These are phyloP conservation scores for Phytophthora palmivora DNA, from an alignment of 352 stramenopile species.

Conservation along the genomic window DNA sequence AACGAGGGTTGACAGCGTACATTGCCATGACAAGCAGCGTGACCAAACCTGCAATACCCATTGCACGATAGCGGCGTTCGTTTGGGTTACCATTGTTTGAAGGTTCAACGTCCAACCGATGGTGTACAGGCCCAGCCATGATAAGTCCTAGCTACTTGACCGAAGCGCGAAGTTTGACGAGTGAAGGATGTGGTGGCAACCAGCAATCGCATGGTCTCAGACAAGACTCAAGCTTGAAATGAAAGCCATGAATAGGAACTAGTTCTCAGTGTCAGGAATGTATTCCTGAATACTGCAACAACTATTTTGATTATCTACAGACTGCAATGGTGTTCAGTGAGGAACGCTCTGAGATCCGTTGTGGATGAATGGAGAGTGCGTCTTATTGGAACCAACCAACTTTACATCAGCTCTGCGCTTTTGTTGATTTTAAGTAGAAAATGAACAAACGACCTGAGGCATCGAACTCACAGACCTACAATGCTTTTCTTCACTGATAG, in stretches of 20 bases:
- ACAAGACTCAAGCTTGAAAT: slow-evolving; percentile 2
- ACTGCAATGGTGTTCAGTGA: not conserved
- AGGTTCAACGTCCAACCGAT: slow-evolving; percentile 26
- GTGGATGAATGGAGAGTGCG: not conserved
- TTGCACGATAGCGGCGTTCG: slow-evolving; percentile 19
- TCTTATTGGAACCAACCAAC: no score
- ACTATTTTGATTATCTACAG: slow-evolving; percentile 6
- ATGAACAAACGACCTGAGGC: no score
- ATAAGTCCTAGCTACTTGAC: slow-evolving; percentile 12
- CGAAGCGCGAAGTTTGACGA: slow-evolving; percentile 12
- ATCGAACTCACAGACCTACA: no score
- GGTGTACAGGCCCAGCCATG: slow-evolving; percentile 21
- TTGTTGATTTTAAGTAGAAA: no score
- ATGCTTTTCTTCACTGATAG: no score
- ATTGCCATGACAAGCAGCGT: slow-evolving; percentile 26
- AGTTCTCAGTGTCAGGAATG: no score
- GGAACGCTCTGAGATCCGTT: not conserved
- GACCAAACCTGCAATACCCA: slow-evolving; percentile 27
- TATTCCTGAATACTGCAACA: not conserved
- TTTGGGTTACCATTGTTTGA: not conserved
- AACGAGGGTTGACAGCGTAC: slow-evolving; percentile 1
- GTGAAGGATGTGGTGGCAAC: not conserved
- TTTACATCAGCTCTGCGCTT: no score
- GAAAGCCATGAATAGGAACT: slow-evolving; percentile 13
- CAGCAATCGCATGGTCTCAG: slow-evolving; percentile 7